phyloP scores from a whole-genome alignment of 257 asterid species.

The Fraxinus americana region DNA sequence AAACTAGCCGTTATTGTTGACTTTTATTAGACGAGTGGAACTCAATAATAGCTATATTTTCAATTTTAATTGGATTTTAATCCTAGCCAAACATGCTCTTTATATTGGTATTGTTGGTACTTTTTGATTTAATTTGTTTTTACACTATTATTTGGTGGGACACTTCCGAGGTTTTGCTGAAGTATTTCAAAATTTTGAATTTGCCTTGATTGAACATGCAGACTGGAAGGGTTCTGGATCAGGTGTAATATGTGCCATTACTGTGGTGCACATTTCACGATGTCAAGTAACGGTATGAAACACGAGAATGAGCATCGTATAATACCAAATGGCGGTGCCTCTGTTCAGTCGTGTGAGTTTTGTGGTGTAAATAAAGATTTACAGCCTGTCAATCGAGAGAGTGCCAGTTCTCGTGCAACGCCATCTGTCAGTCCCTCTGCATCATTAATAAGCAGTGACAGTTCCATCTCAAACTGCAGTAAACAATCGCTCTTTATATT shows the following conservation, averaged over 20 bases:
- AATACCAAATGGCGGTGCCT: constrained; percentile 28
- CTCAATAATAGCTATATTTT: too few relatives aligned
- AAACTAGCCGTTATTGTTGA: too few relatives aligned
- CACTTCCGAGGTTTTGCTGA: constrained; percentile 10
- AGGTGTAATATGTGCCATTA: constrained; percentile 47
- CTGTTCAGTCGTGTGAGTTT: constrained; percentile 38
- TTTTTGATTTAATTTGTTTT: not conserved
- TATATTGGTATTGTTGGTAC: not conserved
- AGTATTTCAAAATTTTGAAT: constrained; percentile 14
- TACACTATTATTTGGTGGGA: not conserved
- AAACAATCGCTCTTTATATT: constrained; percentile 27
- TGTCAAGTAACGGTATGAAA: constrained; percentile 36
- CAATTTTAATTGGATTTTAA: too few relatives aligned
- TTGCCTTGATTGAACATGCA: constrained; percentile 24
- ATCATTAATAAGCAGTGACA: constrained; percentile 53
- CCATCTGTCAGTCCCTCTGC: constrained; percentile 43
- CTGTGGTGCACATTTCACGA: constrained; percentile 46
- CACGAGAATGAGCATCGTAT: constrained; percentile 40
- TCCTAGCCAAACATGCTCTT: not conserved
- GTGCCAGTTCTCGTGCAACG: constrained; percentile 38
- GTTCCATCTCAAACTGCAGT: constrained; percentile 67
- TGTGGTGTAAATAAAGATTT: constrained; percentile 43
- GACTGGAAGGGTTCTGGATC: constrained; percentile 33
- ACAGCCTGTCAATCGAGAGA: constrained; percentile 36
- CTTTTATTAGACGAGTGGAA: too few relatives aligned